Evolutionary conservation across 148 eudicot genomes (phyloP).

Genomic region (Amaranthus cruentus): DNA sequence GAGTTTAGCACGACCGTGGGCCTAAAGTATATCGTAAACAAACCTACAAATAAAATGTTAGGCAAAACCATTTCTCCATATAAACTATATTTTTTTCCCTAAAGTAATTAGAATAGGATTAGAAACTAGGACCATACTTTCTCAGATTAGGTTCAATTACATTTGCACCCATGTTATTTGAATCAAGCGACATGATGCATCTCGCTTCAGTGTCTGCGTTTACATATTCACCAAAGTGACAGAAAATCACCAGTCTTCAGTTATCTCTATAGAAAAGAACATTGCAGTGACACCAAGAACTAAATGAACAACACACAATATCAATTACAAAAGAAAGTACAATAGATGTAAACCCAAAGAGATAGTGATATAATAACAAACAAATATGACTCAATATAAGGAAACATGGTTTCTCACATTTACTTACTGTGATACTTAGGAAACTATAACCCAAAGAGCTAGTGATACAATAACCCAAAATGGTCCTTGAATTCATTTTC

Average conservation of each 20-base stretch:
- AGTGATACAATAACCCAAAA: too few species aligned
- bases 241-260: slow-evolving; percentile 64
- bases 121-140: slow-evolving; percentile 32
- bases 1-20: slow-evolving; percentile 42
- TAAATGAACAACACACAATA: neutral
- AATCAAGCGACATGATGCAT: slow-evolving; percentile 71
- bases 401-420: too few species aligned
- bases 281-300: neutral
- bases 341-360: too few species aligned
- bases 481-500: too few species aligned
- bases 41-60: slow-evolving; percentile 36
- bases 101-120: neutral
- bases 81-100: neutral
- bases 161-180: slow-evolving; percentile 35
- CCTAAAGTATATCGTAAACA: slow-evolving; percentile 46
- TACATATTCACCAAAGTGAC: slow-evolving; percentile 53
- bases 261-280: slow-evolving; percentile 44
- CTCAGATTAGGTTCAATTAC: slow-evolving; percentile 43
- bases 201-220: slow-evolving; percentile 33
- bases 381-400: too few species aligned
- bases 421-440: too few species aligned
- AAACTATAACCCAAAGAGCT: too few species aligned
- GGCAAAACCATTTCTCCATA: slow-evolving; percentile 1
- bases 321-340: too few species aligned
- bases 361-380: too few species aligned